A percentile compares a stretch with the other conserved stretches of the same genome.
Conservation (phyloP, 352 stramenopile species). For the Phytophthora pinifolia region DNA sequence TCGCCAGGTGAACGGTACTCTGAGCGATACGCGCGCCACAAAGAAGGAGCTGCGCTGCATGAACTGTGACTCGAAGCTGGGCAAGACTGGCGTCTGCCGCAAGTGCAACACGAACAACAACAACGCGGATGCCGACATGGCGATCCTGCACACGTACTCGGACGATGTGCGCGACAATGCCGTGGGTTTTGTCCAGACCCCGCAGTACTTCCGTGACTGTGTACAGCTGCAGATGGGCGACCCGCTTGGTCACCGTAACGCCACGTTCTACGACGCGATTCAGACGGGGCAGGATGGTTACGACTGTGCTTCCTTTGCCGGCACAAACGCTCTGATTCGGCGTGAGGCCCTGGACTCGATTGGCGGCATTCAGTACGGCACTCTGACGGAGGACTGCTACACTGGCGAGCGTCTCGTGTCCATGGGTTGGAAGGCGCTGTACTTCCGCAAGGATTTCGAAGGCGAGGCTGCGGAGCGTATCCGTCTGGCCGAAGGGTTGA, state of each 20-base stretch:
- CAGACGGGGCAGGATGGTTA: conserved; percentile 85
- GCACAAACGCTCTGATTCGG: conserved; percentile 81
- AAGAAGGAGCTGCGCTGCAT: conserved; percentile 80
- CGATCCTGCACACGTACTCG: conserved; percentile 76
- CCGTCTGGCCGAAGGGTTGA: conserved; percentile 72
- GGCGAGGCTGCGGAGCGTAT: conserved; percentile 74
- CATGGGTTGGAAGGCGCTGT: conserved; percentile 86
- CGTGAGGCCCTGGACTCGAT: conserved; percentile 85
- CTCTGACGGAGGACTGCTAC: conserved; percentile 83
- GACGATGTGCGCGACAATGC: conserved; percentile 80
- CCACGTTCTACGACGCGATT: conserved; percentile 86
- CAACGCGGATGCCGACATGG: conserved; percentile 46
- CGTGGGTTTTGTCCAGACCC: conserved; percentile 80
- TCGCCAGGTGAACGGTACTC: conserved; percentile 79
- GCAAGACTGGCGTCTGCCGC: conserved; percentile 71
- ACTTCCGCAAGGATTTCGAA: conserved; percentile 90
- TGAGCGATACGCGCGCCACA: conserved; percentile 66
- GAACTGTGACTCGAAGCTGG: conserved; percentile 71
- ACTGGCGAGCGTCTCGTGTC: conserved; percentile 72
- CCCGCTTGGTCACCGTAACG: conserved; percentile 76
- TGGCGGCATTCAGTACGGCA: conserved; percentile 84
- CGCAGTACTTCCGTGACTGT: conserved; percentile 86
- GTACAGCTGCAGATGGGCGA: conserved; percentile 83
- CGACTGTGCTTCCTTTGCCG: conserved; percentile 76
- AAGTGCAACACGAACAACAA: conserved; percentile 76